Evolutionary conservation across 73 alveolate species (phyloP), one percentile per base, ranked within the genome.

Genomic region (Breviolum minutum): DNA sequence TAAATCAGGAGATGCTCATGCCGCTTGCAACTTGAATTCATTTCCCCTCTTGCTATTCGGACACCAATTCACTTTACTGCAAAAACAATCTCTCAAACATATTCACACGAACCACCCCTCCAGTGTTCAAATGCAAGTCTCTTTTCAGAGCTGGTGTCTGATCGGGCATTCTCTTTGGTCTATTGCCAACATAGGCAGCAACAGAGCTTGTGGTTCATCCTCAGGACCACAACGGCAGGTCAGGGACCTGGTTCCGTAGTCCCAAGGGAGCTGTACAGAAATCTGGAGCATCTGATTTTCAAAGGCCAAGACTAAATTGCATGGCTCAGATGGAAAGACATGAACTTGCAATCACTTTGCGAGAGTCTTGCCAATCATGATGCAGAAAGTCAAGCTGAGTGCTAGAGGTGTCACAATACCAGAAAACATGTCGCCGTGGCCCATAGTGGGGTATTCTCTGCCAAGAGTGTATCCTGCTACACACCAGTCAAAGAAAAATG

Each of bases 401-500:
- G 29, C n/a, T 32, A 79, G 66, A 12, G 87, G 87, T 32, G 87
- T 79, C 87, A 79, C 87, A 79, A 79, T 79, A 66, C 87, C 87
- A 29, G 87, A 32, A 32, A 79, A 79, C 87, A 79, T 79, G 66
- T 79, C 87, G 66, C 87, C 87, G 27, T 79, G 87, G 12, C 87
- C 87, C 87, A 79, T 79, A 63, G 87, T 79, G 87, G 87, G 87
- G 87, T 79, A 79, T 30, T 79, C 87, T 64, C 87, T 79, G 87
- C 87, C 87, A 14, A 79, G 66, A 79, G 87, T 79, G 87, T 79
- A 79, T 79, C 87, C 87, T 79, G 87, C 19, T 71, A 11, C 54
- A 40, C 54, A 40, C 54, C 54, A 40, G 54, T 40, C 54, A 2
- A 40, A 40, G 54, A 40, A 40, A 40, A 40, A 40, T 40, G 54